Base-by-base conservation (phyloP, 495 filamentous ascomycete species). In the Aspergillus asperescens region DNA sequence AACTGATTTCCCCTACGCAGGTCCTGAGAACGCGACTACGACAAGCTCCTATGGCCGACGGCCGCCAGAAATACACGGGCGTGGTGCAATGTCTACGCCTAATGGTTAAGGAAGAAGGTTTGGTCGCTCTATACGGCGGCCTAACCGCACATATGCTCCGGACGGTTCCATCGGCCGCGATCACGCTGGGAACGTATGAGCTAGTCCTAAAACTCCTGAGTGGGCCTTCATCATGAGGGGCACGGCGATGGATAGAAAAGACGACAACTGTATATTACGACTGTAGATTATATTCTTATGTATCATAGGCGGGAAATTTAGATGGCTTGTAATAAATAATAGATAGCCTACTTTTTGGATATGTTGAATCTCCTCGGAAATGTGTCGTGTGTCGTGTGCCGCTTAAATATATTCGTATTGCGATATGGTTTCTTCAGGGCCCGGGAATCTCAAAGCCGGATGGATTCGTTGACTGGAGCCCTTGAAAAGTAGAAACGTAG, bases 101-200 rank as follows among this genome's bases (percentile, higher is more conserved):
- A 23, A 83, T 95, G 51, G 88, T 80, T 65, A 88, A 87, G 59
- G 87, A 95, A 64, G 90, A 95, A 71, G 88, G 90, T 25, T 77
- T 93, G 70, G 76, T 79, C 1, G 85, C 81, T 7, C 69, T 95
- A 47, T 95, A 95, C 61, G 90, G 90, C 49, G 90, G 90, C 12
- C 68, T 95, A 61, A 89, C 87, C 24, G 88, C 90, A 20, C 90
- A 95, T 64, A 82, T 95, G 60, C 75, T 92, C 55, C 81, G 90
- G 29, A 90, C 90, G 10, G 88, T 95, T 3, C 90, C 90, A 5
- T 90, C 86, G 44, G 90, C 90, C 10, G 87, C 87, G 45, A 91
- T 95, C 63, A 95, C 91, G 77, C 91, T 95, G 60, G 89, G 89
- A 52, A 90, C 89, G 67, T 95, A 95, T 66, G 89, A 95, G 67